These are phyloP conservation scores for Suhomyces pyralidae DNA, from an alignment of 805 yeast genomes.

Conservation along the genomic window DNA sequence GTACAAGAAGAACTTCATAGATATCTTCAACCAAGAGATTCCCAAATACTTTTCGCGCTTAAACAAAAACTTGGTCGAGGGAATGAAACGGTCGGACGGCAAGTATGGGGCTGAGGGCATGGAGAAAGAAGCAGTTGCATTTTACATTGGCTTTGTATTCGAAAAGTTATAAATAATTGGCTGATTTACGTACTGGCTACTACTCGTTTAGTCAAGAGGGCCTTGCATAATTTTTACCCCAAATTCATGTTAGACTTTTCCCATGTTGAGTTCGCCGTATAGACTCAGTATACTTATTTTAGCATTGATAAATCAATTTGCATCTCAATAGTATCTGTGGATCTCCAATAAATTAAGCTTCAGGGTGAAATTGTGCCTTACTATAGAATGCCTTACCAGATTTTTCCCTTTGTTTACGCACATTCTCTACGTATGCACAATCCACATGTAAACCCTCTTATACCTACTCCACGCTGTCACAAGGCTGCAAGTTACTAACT, in stretches of 20 bases:
- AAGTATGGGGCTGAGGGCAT: constrained; percentile 83
- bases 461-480: background rate
- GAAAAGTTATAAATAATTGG: constrained; percentile 42
- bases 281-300: background rate
- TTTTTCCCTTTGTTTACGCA: background rate
- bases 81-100: constrained; percentile 75
- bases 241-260: background rate
- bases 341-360: background rate
- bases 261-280: background rate
- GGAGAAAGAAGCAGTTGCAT: constrained; percentile 87
- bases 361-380: background rate
- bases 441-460: background rate
- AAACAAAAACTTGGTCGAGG: constrained; percentile 60
- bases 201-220: background rate
- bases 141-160: constrained; percentile 81
- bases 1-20: constrained; percentile 73
- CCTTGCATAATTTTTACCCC: background rate
- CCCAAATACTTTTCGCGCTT: constrained; percentile 60
- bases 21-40: constrained; percentile 76
- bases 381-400: background rate
- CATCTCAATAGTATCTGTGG: background rate
- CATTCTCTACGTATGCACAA: background rate
- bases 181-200: background rate
- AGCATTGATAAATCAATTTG: background rate
- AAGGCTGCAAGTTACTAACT: background rate